These are phyloP conservation scores for Houttuynia cordata DNA, from an alignment of 164 flowering plant genomes.

Conservation along the genomic window DNA sequence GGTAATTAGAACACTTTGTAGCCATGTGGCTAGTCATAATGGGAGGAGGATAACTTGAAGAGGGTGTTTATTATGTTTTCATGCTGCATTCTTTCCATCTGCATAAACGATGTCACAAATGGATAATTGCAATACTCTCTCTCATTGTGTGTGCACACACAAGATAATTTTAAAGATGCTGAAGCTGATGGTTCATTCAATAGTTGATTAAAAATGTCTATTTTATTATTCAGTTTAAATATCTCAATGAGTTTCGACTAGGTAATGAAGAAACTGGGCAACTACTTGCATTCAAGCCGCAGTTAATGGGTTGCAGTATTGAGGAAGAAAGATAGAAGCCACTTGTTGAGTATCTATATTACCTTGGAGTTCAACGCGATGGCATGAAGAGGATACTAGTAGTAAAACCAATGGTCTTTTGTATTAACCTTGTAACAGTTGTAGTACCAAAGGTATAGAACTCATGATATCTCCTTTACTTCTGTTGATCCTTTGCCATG, in stretches of 20 bases:
- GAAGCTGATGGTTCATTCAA: too few species aligned
- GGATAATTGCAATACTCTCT: too few species aligned
- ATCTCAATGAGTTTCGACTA: constrained; percentile 79
- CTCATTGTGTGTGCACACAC: too few species aligned
- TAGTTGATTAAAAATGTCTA: neutral
- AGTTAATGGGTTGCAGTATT: constrained; percentile 79
- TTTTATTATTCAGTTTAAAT: constrained; percentile 42
- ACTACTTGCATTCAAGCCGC: constrained; percentile 77
- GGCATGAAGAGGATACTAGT: constrained; percentile 84
- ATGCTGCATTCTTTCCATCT: too few species aligned
- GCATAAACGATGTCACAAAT: too few species aligned
- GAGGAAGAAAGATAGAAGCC: constrained; percentile 93
- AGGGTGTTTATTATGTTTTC: too few species aligned
- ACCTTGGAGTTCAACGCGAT: constrained; percentile 70
- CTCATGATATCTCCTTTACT: neutral
- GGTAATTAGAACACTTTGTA: too few species aligned
- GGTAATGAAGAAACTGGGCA: constrained; percentile 50
- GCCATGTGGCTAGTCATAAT: too few species aligned
- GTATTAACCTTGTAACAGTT: constrained; percentile 57
- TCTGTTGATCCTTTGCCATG: neutral
- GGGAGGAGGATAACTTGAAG: too few species aligned
- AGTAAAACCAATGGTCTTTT: constrained; percentile 73
- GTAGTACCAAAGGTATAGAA: constrained; percentile 79
- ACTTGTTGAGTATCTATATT: constrained; percentile 75
- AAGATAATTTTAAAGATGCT: too few species aligned